These are phyloP conservation scores for Castanea crenata DNA, from an alignment of 306 rosid genomes.

Conservation along the genomic window DNA sequence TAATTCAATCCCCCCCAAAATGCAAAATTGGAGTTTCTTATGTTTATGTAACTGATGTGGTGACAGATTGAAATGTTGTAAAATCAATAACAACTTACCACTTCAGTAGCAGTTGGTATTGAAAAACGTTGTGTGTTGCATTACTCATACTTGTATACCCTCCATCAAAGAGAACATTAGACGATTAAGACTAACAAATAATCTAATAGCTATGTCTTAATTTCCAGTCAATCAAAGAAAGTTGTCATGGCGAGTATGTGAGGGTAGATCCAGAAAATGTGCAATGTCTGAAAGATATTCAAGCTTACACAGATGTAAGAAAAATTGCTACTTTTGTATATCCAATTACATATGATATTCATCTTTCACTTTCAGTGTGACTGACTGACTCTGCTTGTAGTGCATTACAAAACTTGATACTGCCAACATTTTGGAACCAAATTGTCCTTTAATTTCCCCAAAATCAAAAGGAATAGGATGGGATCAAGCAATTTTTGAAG, in stretches of 20 bases:
- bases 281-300: constrained; percentile 31
- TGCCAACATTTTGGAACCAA: constrained; percentile 38
- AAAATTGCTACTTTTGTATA: background rate
- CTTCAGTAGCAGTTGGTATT: no score
- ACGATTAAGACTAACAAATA: background rate
- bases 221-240: constrained; percentile 12
- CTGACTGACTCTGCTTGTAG: constrained; percentile 11
- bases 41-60: no score
- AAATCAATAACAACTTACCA: no score
- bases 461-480: constrained; percentile 6
- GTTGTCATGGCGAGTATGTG: constrained; percentile 25
- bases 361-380: background rate
- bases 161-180: background rate
- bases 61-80: no score
- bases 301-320: constrained; percentile 25
- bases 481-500: background rate
- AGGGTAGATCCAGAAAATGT: constrained; percentile 34
- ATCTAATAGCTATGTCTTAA: background rate
- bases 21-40: no score
- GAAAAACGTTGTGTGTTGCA: no score
- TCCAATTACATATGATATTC: background rate
- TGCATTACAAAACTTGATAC: constrained; percentile 22
- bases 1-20: background rate
- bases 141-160: background rate
- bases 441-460: constrained; percentile 19